phyloP scores from a whole-genome alignment of 768 basidiomycete genomes.

The Dentipellis fragilis region DNA sequence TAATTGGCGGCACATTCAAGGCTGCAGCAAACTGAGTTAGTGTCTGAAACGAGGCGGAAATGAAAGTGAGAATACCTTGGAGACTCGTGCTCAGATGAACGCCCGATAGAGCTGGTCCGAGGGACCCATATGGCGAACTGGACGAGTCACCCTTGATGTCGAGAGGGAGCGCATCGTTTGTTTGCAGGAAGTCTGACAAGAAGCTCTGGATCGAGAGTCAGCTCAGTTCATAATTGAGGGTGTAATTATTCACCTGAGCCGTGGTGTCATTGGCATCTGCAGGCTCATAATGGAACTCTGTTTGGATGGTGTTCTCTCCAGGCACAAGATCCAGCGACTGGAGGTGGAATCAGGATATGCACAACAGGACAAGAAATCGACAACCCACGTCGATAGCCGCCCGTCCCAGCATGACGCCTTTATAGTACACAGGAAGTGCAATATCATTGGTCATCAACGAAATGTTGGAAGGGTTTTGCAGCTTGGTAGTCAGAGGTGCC shows the following conservation, averaged over 20 bases:
- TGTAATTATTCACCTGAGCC: constrained; percentile 30
- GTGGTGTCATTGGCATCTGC: constrained; percentile 54
- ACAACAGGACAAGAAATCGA: neutral
- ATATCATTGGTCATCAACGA: constrained; percentile 49
- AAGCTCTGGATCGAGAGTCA: constrained; percentile 29
- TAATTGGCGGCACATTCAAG: constrained; percentile 43
- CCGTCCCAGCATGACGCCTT: constrained; percentile 46
- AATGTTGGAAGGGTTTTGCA: constrained; percentile 62
- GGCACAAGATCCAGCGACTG: constrained; percentile 50
- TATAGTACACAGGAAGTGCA: constrained; percentile 47
- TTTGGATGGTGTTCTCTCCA: constrained; percentile 38
- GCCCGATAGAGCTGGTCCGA: constrained; percentile 44
- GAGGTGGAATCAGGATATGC: neutral
- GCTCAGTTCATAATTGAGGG: neutral
- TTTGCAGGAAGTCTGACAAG: constrained; percentile 50
- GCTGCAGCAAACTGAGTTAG: constrained; percentile 16
- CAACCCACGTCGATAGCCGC: constrained; percentile 45
- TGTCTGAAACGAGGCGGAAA: neutral
- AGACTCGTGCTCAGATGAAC: constrained; percentile 41
- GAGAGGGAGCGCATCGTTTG: constrained; percentile 34
- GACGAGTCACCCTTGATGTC: constrained; percentile 48
- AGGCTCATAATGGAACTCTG: constrained; percentile 64
- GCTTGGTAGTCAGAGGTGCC: constrained; percentile 43
- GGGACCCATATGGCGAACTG: constrained; percentile 53
- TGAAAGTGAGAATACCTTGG: constrained; percentile 24